A percentile compares a stretch with the other conserved stretches of the same genome.
phyloP scores from a whole-genome alignment of 2,329 filamentous ascomycete species.

The Biscogniauxia marginata region DNA sequence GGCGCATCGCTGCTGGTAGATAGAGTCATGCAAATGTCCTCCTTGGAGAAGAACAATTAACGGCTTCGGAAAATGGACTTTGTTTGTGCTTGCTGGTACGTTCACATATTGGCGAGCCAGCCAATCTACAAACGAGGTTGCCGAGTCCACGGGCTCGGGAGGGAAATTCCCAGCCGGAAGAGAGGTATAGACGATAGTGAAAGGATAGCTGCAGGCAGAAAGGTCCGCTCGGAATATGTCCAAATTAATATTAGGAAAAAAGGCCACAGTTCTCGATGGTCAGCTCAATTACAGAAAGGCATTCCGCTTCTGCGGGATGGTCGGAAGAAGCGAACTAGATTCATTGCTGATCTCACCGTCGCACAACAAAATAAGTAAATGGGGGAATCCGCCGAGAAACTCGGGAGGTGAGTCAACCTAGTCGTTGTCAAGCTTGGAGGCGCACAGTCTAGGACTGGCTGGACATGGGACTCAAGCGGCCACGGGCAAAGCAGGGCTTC shows the following conservation, averaged over 20 bases:
- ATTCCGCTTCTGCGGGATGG: conserved; percentile 6
- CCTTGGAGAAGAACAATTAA: conserved; percentile 8
- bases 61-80: conserved; percentile 6
- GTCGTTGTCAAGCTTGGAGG: conserved; percentile 23
- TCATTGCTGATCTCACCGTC: conserved; percentile 34
- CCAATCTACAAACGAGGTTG: conserved; percentile 27
- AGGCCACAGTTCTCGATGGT: conserved; percentile 5
- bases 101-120: conserved; percentile 17
- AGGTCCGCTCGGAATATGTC: conserved; percentile 14
- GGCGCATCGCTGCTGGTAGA: conserved; percentile 21
- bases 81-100: conserved; percentile 18
- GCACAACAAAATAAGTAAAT: conserved; percentile 26
- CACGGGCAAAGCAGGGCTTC: conserved; percentile 8
- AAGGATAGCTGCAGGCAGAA: conserved; percentile 23
- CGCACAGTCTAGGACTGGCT: conserved; percentile 23
- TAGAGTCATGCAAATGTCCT: conserved; percentile 4
- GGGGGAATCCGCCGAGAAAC: conserved; percentile 17
- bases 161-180: conserved; percentile 18
- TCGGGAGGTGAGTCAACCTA: conserved; percentile 21
- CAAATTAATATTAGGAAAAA: conserved; percentile 17
- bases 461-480: conserved; percentile 10
- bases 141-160: conserved; percentile 24
- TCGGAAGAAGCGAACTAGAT: conserved; percentile 20
- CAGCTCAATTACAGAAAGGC: not conserved
- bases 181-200: conserved; percentile 17